Evolutionary conservation across 2,329 filamentous ascomycete species (phyloP), one percentile per base, ranked within the genome.

Genomic region (Tetracladium maxilliforme): DNA sequence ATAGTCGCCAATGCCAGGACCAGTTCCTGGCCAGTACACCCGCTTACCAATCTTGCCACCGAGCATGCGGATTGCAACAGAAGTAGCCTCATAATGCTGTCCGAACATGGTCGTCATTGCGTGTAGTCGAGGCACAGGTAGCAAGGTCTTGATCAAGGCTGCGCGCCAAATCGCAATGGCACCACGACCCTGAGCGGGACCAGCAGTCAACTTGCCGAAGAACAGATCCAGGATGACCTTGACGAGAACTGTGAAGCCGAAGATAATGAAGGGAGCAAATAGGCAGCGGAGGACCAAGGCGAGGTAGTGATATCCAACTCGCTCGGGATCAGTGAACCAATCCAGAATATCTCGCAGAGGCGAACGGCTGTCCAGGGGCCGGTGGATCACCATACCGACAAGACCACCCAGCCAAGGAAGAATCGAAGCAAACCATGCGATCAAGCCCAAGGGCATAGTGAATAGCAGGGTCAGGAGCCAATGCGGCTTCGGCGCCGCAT

Each of bases 21-120:
- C 64, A 10, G 59, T 65, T 7, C 64, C 64, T 4, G 64, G 64
- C 64, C 64, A 69, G 40, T 69, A 69, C 1, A 69, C 56, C 5
- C 58, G 52, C 37, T 53, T 51, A 14, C 64, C 64, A 20, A 66
- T 50, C 36, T 54, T 58, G 10, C 53, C 58, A n/a, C 64, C 64
- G 11, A 69, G 44, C 28, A 58, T 43, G 10, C 64, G 50, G 6
- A 64, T 44, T 2, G 59, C 51, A 20, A 60, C 42, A 1, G 62
- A 67, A 2, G 63, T 68, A 7, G 54, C 50, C 31, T 66, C 63
- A 34, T 70, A 69, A 34, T 69, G 64, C 15, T 54, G 51, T 6
- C 64, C 64, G 30, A 66, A 61, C 12, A 69, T 44, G 16, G 51
- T 48, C 0, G 60, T 64, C 25, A 69, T 35, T 12, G 57, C 51